Conservation (phyloP, 352 stramenopile species). For the Peronosclerospora sorghi region DNA sequence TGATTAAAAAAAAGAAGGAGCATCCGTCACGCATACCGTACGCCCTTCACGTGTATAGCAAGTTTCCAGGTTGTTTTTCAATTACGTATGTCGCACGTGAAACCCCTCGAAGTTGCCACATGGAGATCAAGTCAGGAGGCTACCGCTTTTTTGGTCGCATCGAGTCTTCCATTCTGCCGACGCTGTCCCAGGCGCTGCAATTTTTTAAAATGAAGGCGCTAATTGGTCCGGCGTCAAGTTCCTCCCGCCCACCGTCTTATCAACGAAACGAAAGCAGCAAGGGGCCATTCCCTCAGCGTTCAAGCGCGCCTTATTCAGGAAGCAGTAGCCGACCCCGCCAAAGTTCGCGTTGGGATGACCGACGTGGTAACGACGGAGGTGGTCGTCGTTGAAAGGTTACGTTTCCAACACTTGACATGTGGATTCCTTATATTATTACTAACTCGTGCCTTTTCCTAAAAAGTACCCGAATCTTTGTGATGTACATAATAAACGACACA, state of each 20-base stretch:
- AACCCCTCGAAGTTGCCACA: constrained; percentile 77
- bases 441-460: no score
- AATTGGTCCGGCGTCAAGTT: constrained; percentile 32
- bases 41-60: constrained; percentile 74
- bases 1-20: constrained; percentile 85
- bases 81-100: constrained; percentile 81
- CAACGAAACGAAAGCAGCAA: constrained; percentile 31
- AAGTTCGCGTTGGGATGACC: constrained; percentile 62
- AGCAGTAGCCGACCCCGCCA: constrained; percentile 42
- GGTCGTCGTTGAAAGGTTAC: constrained; percentile 22
- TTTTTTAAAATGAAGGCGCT: constrained; percentile 88
- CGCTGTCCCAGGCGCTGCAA: constrained; percentile 65
- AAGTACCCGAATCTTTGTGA: no score
- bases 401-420: no score
- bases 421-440: no score
- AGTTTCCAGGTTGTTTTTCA: constrained; percentile 83
- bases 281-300: constrained; percentile 53
- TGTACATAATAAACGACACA: no score
- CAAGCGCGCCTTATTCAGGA: constrained; percentile 23
- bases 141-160: constrained; percentile 83
- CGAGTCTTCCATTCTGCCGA: constrained; percentile 75
- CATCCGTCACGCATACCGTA: constrained; percentile 77
- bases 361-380: constrained; percentile 22
- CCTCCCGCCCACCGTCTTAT: constrained; percentile 36
- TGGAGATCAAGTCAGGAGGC: constrained; percentile 78